These are phyloP conservation scores for Manihot esculenta DNA, from an alignment of 441 rosid genomes.

Conservation along the genomic window DNA sequence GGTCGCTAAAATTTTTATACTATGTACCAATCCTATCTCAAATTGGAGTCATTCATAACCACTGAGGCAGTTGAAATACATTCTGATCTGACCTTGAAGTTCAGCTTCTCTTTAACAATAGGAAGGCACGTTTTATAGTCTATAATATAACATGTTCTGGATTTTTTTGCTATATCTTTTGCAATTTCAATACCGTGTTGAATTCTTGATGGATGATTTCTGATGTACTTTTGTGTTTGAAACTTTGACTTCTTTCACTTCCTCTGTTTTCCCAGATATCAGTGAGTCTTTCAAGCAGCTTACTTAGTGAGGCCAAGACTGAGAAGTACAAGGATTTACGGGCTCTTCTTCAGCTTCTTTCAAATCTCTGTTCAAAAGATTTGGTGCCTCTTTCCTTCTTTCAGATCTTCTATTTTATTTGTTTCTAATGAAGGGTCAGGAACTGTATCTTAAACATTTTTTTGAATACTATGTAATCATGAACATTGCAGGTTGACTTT, in stretches of 20 bases:
- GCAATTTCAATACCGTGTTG: neutral
- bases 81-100: neutral
- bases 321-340: conserved; percentile 91
- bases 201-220: neutral
- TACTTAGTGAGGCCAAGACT: conserved; percentile 77
- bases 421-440: conserved; percentile 3
- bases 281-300: conserved; percentile 67
- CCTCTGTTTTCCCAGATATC: conserved; percentile 55
- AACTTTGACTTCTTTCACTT: neutral
- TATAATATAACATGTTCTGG: neutral
- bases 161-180: neutral
- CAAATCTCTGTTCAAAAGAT: conserved; percentile 92
- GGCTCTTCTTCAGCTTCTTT: conserved; percentile 97
- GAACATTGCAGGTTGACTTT: conserved; percentile 74
- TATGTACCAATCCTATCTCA: neutral
- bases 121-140: neutral
- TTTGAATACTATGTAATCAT: conserved; percentile 3
- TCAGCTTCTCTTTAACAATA: neutral
- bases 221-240: neutral
- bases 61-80: neutral
- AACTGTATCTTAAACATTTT: neutral
- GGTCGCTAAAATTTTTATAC: neutral
- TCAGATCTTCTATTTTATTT: neutral
- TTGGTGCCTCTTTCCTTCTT: conserved; percentile 47
- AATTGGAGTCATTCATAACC: neutral